Base-by-base conservation (phyloP, 306 rosid species). In the Hippophae tibetana region DNA sequence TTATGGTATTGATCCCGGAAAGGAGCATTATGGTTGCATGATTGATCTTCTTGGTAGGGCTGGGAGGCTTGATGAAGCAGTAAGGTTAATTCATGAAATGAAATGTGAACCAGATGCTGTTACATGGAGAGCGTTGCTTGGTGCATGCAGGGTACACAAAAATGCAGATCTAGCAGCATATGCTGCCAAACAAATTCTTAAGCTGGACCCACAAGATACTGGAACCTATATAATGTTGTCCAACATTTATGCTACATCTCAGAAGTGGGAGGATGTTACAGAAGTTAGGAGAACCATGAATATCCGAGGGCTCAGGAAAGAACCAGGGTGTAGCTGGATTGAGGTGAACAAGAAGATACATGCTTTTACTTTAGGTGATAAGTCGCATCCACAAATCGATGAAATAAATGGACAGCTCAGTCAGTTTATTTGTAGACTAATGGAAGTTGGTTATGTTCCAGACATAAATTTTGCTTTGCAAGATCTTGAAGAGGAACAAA, bases 11-110 rank as follows among this genome's bases (percentile, higher is more conserved):
- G 78, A 79, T 62, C 89, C 96, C 7, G 78, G 80, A 68, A 84
- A 80, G 74, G 96, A 90, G 69, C 96, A 84, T 72, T 83, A 90
- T 56, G 79, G 94, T 49, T 90, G 94, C 72, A 72, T 87, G 46
- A 84, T 90, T 64, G 96, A 90, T 74, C 95, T 90, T 74, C 97
- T 90, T 68, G 97, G 97, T 58, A 76, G 95, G 75, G 89, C 95
- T 10, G 97, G 92, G 62, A 84, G 63, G 76, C 87, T 90, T 47
- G 80, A 84, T 53, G 84, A 83, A 61, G 88, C 86, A 38, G 78
- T 82, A 56, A 76, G 63, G 61, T 76, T 90, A 72, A 87, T 84
- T 55, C 69, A 77, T 51, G 82, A 81, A 78, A 87, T 84, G 89
- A 69, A 72, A 14, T 73, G 73, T 47, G 76, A 84, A 70, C 90